Base-by-base conservation (phyloP, 1,284 basidiomycete species). In the Moniliophthora roreri region DNA sequence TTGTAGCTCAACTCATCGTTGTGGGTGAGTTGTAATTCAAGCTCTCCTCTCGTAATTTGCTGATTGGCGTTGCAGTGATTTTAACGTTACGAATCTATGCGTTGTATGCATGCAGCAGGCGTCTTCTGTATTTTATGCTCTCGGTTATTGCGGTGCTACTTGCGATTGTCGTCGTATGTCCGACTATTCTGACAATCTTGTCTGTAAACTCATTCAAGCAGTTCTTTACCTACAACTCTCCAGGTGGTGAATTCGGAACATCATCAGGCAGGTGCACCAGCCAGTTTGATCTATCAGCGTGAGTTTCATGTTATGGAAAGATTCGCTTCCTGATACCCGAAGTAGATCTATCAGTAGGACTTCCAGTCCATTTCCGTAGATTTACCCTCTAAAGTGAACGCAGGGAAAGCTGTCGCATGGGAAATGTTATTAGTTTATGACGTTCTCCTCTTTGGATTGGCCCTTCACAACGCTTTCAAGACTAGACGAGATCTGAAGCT, bases 41-140 rank as follows among this genome's bases (percentile, higher is more conserved):
- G n/a, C 7, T 20, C n/a, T 18, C 15, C 32, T 16, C 32, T 41
- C n/a, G 18, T 11, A 10, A 11, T 20, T 4, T 28, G 21, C 28
- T 26, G 1, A 35, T 20, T 21, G 3, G 32, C 10, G 20, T 20
- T 18, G 11, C 36, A 51, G 50, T 26, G 7, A 42, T 51, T 13
- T 24, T 51, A 32, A 51, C 50, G 21, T 34, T 51, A 11, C 50
- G 50, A 16, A 42, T 51, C n/a, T 41, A 51, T 51, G 50, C 28
- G n/a, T 15, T 51, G 15, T 51, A 51, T 21, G 50, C 38, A 11
- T 44, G 50, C 39, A 51, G 34, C 28, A 51, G 34, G 26, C 50
- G 50, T 11, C 23, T 51, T 18, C 50, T 51, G 9, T 44, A 16
- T 21, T 44, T 44, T 24, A 23, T 51, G 38, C 23, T 51, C 7